Evolutionary conservation across 345 rosid genomes (phyloP).

Genomic region (Citrus inodora): DNA sequence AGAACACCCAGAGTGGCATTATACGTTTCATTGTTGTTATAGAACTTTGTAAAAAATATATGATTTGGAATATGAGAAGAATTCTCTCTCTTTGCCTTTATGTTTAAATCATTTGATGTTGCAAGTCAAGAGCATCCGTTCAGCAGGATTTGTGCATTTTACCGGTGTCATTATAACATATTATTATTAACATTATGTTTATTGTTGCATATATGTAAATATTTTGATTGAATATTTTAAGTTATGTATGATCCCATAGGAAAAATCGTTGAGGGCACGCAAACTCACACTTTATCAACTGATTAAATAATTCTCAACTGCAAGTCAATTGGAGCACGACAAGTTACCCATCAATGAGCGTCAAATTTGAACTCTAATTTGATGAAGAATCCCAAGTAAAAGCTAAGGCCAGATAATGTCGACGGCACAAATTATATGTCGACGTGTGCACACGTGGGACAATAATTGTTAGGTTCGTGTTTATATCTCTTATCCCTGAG

Average conservation of each 20-base stretch:
- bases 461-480: neutral
- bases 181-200: too few species aligned
- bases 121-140: neutral
- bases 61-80: neutral
- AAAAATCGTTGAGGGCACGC: neutral
- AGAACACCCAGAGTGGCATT: neutral
- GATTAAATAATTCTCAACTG: neutral
- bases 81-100: neutral
- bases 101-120: neutral
- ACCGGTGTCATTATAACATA: too few species aligned
- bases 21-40: neutral
- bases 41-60: neutral
- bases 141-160: too few species aligned
- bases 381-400: conserved; percentile 17
- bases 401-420: neutral
- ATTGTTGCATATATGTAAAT: neutral
- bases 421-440: neutral
- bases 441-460: neutral
- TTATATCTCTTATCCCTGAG: conserved; percentile 1
- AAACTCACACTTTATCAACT: neutral
- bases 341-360: neutral
- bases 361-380: neutral
- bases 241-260: conserved; percentile 3
- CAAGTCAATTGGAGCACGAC: neutral
- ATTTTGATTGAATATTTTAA: neutral